Conservation (phyloP, 257 asterid genomes). For the Leptodermis oblonga region DNA sequence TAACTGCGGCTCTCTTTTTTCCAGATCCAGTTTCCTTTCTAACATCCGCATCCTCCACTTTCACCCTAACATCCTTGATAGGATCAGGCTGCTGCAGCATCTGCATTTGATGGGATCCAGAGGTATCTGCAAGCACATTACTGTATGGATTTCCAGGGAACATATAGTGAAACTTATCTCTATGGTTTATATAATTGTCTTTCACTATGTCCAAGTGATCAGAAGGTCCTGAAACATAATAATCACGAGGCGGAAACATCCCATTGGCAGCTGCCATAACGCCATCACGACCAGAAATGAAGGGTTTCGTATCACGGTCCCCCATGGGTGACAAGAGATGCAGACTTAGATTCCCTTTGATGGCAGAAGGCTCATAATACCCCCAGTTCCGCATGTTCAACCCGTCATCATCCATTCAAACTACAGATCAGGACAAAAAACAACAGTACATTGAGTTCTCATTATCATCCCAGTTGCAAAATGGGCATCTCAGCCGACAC, state of each 20-base stretch:
- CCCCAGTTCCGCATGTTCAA: slow-evolving; percentile 92
- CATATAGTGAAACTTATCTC: slow-evolving; percentile 74
- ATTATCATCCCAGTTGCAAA: slow-evolving; percentile 10
- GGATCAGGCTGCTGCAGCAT: slow-evolving; percentile 60
- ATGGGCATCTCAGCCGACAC: slow-evolving; percentile 18
- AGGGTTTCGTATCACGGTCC: slow-evolving; percentile 79
- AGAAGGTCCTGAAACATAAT: slow-evolving; percentile 52
- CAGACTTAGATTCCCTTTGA: slow-evolving; percentile 63
- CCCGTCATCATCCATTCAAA: slow-evolving; percentile 70
- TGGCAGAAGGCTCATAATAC: slow-evolving; percentile 75
- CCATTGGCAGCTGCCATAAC: slow-evolving; percentile 62
- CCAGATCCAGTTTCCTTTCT: slow-evolving; percentile 47
- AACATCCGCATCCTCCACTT: slow-evolving; percentile 45
- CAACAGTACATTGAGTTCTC: slow-evolving; percentile 22
- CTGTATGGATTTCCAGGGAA: slow-evolving; percentile 56
- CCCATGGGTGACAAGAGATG: slow-evolving; percentile 75
- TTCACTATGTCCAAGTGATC: slow-evolving; percentile 74
- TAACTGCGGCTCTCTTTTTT: slow-evolving; percentile 52
- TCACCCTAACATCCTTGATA: slow-evolving; percentile 32
- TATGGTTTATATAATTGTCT: slow-evolving; percentile 78
- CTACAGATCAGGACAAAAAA: slow-evolving; percentile 44
- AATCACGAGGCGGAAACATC: slow-evolving; percentile 54
- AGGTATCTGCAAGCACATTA: slow-evolving; percentile 54
- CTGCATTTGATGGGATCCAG: slow-evolving; percentile 61
- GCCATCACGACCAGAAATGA: slow-evolving; percentile 51